Base-by-base conservation (phyloP, 495 filamentous ascomycete species). In the Cairneyella variabilis region DNA sequence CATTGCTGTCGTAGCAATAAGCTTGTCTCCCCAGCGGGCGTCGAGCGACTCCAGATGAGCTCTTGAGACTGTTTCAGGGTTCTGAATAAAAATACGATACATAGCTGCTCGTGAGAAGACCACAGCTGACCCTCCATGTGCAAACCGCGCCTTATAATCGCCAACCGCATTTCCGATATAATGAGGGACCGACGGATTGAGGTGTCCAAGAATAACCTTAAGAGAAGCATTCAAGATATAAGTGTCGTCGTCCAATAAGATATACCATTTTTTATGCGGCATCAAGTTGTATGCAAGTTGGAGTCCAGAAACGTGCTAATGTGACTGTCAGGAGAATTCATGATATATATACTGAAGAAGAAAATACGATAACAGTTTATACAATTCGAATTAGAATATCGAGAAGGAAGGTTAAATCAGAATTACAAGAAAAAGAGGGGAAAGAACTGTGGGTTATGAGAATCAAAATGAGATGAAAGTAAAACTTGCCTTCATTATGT, bases 161-260 rank as follows among this genome's bases (percentile, higher is more conserved):
- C 74, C 74, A 2, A 76, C 72, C 2, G 72, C 69, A 43, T 74
- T 77, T n/a, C 74, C 74, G n/a, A 77, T 52, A 54, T 73, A 76
- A 20, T 74, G 64, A 14, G 70, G 66, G n/a, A 62, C 38, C 3
- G 51, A 21, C 10, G 68, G 63, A 49, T 75, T 65, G 44, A 77
- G 60, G 40, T 74, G 69, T 10, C 57, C 60, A 0, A 77, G 62
- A 4, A 77, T 52, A 0, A 68, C 56, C 17, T 56, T 47, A 20
- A 77, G 36, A 7, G 73, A 70, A 9, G 69, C 62, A 37, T 69
- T 69, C 25, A 75, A 60, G 27, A 77, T 43, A 44, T 69, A 76
- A 9, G 73, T 76, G 58, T 77, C 74, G 48, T 77, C 74, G 49
- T 77, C 74, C 1, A 68, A 40, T 46, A 76, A 63, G 48, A 76